Conservation (phyloP, 805 yeast genomes). For the Metschnikowia chrysomelidarum region DNA sequence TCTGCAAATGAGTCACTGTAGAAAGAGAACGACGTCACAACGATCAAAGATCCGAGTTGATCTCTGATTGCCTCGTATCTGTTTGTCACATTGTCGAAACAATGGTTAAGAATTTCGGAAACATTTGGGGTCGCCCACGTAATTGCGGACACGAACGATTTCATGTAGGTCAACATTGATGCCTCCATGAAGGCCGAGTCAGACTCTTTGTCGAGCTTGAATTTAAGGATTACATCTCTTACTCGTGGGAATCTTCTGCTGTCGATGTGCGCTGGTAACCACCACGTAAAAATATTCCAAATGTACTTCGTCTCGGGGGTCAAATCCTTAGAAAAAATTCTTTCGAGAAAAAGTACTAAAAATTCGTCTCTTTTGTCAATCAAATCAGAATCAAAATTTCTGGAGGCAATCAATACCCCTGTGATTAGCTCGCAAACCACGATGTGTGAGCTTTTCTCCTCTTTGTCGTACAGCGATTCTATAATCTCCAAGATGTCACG, state of each 20-base stretch:
- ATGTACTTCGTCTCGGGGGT: constrained; percentile 70
- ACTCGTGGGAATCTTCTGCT: constrained; percentile 61
- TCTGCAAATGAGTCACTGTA: constrained; percentile 42
- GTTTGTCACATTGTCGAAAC: constrained; percentile 54
- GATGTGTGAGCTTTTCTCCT: constrained; percentile 76
- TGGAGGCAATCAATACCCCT: constrained; percentile 57
- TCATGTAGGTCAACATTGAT: constrained; percentile 55
- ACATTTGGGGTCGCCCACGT: constrained; percentile 56
- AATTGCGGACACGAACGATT: constrained; percentile 46
- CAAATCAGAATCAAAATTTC: constrained; percentile 35
- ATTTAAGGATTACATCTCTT: constrained; percentile 42
- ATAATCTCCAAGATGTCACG: constrained; percentile 54
- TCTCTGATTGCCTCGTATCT: constrained; percentile 73
- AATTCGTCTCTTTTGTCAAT: constrained; percentile 43
- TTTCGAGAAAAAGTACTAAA: constrained; percentile 42
- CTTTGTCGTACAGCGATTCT: constrained; percentile 50
- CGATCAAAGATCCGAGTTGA: constrained; percentile 60
- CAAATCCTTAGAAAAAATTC: constrained; percentile 54
- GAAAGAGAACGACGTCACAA: constrained; percentile 42
- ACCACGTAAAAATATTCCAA: constrained; percentile 78
- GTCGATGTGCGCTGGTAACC: constrained; percentile 67
- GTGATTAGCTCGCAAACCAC: constrained; percentile 67
- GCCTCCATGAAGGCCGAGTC: constrained; percentile 67
- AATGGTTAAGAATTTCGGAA: constrained; percentile 40
- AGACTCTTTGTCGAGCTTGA: constrained; percentile 47